phyloP scores from a whole-genome alignment of 2,329 filamentous ascomycete genomes.

The Teratosphaeria epicoccoides region DNA sequence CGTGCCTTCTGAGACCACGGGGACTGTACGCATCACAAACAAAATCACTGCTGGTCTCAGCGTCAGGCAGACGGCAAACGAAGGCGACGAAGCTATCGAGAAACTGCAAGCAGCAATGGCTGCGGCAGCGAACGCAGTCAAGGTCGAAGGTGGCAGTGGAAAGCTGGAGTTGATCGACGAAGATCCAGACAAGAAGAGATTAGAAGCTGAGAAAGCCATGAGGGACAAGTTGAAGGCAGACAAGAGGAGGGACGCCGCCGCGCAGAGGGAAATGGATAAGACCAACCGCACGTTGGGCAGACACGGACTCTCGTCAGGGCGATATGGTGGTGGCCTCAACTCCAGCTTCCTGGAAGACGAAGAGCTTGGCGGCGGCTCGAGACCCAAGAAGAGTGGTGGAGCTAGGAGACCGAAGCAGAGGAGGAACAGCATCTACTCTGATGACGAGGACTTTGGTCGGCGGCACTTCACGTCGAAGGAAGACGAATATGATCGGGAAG shows the following conservation, averaged over 20 bases:
- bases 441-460: slow-evolving; percentile 67
- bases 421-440: slow-evolving; percentile 44
- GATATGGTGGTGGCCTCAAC: slow-evolving; percentile 46
- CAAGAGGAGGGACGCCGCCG: slow-evolving; percentile 57
- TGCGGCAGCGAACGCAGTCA: slow-evolving; percentile 47
- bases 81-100: slow-evolving; percentile 61
- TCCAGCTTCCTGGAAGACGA: slow-evolving; percentile 61
- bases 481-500: slow-evolving; percentile 69
- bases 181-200: slow-evolving; percentile 66
- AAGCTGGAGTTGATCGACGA: slow-evolving; percentile 60
- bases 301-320: slow-evolving; percentile 36
- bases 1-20: slow-evolving; percentile 57
- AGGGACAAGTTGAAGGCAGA: slow-evolving; percentile 40
- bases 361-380: slow-evolving; percentile 17
- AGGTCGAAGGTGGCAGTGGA: slow-evolving; percentile 39
- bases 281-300: slow-evolving; percentile 39
- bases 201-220: slow-evolving; percentile 59
- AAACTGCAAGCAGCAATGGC: slow-evolving; percentile 58
- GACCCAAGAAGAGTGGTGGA: slow-evolving; percentile 18
- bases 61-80: slow-evolving; percentile 55
- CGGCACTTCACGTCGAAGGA: slow-evolving; percentile 50
- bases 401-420: slow-evolving; percentile 25
- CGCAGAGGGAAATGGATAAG: slow-evolving; percentile 52
- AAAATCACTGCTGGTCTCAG: slow-evolving; percentile 65
- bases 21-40: slow-evolving; percentile 60